Evolutionary conservation across 2,329 filamentous ascomycete species (phyloP), one percentile per base, ranked within the genome.

Genomic region (Pseudogymnoascus verrucosus): DNA sequence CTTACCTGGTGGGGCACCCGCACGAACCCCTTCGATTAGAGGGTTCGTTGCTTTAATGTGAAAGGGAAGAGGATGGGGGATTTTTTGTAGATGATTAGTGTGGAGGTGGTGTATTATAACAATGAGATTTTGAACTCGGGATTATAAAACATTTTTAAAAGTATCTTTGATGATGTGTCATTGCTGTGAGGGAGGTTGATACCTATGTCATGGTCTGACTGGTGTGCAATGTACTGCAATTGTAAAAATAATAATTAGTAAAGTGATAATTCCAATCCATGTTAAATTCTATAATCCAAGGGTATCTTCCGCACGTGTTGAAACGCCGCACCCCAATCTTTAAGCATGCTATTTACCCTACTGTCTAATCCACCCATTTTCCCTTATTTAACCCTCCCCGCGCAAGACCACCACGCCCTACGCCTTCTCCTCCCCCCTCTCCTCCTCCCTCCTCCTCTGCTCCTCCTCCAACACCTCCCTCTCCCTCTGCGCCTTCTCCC

Each of bases 1-100:
- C 83, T 98, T 72, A 96, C 91, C 75, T 98, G 91, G 89, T 98
- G 93, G 93, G 93, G 93, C 73, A 97, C 93, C 73, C 89, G 90
- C 75, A 95, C 91, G 79, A 93, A 92, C 82, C 91, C 91, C 66
- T 96, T 96, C 78, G 86, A 73, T 61, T 73, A 72, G 69, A 69
- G 51, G 31, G 26, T 64, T 59, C 44, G 37, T 47, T 47, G 51
- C 26, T 54, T 28, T 51, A 54, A 54, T 54, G 47, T 23, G 47
- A n/a, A 54, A 6, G 26, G 2, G n/a, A n/a, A 14, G n/a, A 31
- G 19, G 19, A 4, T 54, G 47, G 47, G 21, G 21, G 21, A 2
- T 4, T 19, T 31, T 28, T 54, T 54, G 47, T 54, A 54, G 47
- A 54, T 51, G 47, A 54, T 5, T 54, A 31, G 47, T 51, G 44